A percentile compares a stretch with the other conserved stretches of the same genome.
Evolutionary conservation across 2,329 filamentous ascomycete species (phyloP).

Genomic region (Colletotrichum tamarilloi): DNA sequence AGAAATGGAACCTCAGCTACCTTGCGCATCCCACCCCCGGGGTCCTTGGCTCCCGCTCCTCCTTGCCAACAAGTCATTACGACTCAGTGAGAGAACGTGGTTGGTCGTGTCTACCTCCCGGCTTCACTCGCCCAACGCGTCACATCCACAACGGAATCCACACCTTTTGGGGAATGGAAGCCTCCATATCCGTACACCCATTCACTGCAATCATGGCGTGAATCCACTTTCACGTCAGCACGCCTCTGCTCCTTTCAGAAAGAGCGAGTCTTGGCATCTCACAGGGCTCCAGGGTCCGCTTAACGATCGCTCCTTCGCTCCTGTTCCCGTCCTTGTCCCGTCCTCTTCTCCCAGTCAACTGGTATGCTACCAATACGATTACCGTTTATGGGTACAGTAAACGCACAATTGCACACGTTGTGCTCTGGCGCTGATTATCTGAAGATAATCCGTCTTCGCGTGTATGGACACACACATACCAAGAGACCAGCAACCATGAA

Average conservation of each 20-base stretch:
- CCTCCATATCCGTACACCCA: not conserved
- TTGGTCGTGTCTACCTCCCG: not conserved
- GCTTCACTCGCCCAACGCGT: conserved; percentile 16
- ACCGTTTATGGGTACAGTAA: conserved; percentile 1
- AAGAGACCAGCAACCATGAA: not conserved
- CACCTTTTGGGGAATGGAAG: not conserved
- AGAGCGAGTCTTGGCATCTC: not conserved
- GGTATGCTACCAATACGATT: not conserved
- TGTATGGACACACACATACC: not conserved
- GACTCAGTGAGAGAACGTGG: not conserved
- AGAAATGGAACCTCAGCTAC: not conserved
- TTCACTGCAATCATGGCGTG: conserved; percentile 31
- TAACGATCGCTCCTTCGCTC: not conserved
- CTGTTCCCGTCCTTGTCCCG: not conserved
- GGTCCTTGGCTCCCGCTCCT: not conserved
- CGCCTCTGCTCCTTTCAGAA: not conserved
- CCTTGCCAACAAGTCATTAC: not conserved
- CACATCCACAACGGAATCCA: not conserved
- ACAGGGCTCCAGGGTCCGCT: not conserved
- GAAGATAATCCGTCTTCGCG: not conserved
- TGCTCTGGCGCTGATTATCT: not conserved
- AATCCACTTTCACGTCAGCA: not conserved
- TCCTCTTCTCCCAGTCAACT: not conserved
- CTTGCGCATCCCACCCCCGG: not conserved
- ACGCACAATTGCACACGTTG: not conserved